A percentile compares a stretch with the other conserved stretches of the same genome.
Evolutionary conservation across 441 rosid genomes (phyloP).

Genomic region (Isatis lusitanica): DNA sequence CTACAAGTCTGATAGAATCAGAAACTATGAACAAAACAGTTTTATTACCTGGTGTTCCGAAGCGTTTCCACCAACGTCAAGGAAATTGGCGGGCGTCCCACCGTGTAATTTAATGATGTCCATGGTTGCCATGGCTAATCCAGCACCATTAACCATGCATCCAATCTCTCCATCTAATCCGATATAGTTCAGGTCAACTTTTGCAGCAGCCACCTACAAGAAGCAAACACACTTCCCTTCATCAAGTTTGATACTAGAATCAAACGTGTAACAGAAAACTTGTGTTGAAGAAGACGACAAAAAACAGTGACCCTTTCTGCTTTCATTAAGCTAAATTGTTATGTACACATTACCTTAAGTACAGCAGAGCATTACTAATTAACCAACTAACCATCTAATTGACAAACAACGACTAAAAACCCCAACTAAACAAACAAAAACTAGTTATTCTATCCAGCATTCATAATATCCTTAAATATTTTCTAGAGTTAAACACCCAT

Average conservation of each 20-base stretch:
- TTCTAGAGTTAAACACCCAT: not conserved
- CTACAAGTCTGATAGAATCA: conserved; percentile 2
- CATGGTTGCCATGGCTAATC: conserved; percentile 99
- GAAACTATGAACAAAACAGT: not conserved
- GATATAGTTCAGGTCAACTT: conserved; percentile 95
- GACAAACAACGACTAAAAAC: not conserved
- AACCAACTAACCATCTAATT: not conserved
- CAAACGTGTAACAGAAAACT: not conserved
- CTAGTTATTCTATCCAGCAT: not conserved
- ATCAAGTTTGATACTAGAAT: not conserved
- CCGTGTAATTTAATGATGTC: conserved; percentile 96
- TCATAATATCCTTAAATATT: not conserved
- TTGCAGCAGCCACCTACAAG: conserved; percentile 82
- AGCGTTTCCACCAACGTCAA: conserved; percentile 98
- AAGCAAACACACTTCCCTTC: conserved; percentile 18
- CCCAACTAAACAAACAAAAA: not conserved
- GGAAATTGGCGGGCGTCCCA: conserved; percentile 98
- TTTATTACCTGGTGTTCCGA: conserved; percentile 83
- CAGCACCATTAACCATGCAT: conserved; percentile 99
- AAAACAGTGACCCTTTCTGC: not conserved
- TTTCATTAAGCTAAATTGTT: not conserved
- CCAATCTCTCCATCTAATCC: conserved; percentile 99
- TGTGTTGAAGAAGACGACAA: not conserved
- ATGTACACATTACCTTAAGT: not conserved
- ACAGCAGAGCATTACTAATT: not conserved